These are phyloP conservation scores for Inosperma sp. DNA, from an alignment of 768 basidiomycete species.

Conservation along the genomic window DNA sequence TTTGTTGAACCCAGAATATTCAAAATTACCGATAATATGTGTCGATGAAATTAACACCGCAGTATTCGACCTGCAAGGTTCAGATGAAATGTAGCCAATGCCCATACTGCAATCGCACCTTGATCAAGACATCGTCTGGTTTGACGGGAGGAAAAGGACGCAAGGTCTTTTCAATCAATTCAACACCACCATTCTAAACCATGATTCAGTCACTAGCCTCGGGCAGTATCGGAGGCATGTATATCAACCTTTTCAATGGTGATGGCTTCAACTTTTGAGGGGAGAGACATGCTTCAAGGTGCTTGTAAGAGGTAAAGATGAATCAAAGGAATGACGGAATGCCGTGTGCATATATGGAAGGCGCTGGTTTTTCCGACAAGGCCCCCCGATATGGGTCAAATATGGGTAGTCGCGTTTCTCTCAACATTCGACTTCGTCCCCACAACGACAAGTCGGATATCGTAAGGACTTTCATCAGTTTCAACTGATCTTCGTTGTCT, in stretches of 20 bases:
- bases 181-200: slow-evolving; percentile 59
- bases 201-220: not conserved
- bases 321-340: not conserved
- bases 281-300: slow-evolving; percentile 44
- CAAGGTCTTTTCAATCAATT: slow-evolving; percentile 65
- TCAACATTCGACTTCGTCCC: too few species aligned
- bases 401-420: too few species aligned
- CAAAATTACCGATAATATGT: slow-evolving; percentile 63
- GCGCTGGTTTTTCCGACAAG: too few species aligned
- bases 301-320: not conserved
- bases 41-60: slow-evolving; percentile 86
- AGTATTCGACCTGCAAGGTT: slow-evolving; percentile 54
- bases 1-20: slow-evolving; percentile 4
- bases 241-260: slow-evolving; percentile 53
- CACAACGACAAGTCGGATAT: too few species aligned
- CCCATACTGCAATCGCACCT: slow-evolving; percentile 23
- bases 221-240: not conserved
- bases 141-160: slow-evolving; percentile 64
- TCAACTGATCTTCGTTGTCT: too few species aligned
- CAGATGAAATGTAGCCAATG: not conserved
- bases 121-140: slow-evolving; percentile 55
- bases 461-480: too few species aligned
- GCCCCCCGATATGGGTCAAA: too few species aligned
- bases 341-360: not conserved
- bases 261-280: slow-evolving; percentile 63